Percentiles rank a stretch among this genome's conserved stretches.
These are phyloP conservation scores for Apocynum venetum DNA, from an alignment of 257 asterid species.

Conservation along the genomic window DNA sequence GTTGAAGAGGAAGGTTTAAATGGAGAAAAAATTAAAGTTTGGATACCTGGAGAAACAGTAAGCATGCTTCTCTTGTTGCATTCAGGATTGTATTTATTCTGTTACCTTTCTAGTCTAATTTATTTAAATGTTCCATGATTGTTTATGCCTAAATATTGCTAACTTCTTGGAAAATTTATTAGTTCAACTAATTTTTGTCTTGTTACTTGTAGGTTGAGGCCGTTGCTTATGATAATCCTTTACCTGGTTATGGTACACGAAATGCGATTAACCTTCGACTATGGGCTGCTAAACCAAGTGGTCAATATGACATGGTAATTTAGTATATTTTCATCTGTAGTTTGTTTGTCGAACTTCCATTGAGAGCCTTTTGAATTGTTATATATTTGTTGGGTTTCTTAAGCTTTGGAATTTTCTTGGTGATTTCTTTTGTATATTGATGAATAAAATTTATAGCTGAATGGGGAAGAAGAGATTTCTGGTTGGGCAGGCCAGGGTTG, in stretches of 20 bases:
- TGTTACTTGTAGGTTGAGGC: conserved; percentile 41
- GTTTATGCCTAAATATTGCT: background rate
- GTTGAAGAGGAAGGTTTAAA: conserved; percentile 39
- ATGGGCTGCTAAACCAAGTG: conserved; percentile 63
- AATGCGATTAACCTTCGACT: conserved; percentile 49
- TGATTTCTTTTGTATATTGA: background rate
- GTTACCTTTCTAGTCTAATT: background rate
- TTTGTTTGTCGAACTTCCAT: background rate
- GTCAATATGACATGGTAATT: conserved; percentile 48
- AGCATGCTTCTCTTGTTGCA: conserved; percentile 19
- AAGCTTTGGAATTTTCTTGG: background rate
- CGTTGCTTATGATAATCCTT: conserved; percentile 51
- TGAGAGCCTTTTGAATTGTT: background rate
- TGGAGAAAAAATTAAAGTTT: conserved; percentile 34
- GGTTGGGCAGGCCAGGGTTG: background rate
- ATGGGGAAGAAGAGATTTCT: background rate
- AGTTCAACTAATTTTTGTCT: conserved; percentile 3
- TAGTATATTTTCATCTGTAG: background rate
- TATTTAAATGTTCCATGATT: background rate
- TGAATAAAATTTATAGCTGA: background rate
- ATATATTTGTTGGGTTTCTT: background rate
- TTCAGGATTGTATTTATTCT: conserved; percentile 2
- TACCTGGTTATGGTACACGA: conserved; percentile 53
- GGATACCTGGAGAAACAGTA: conserved; percentile 53
- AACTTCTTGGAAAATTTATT: background rate